Percentiles rank a stretch among this genome's conserved stretches.
These are phyloP conservation scores for Abrus pulchellus DNA, from an alignment of 306 rosid species.

Conservation along the genomic window DNA sequence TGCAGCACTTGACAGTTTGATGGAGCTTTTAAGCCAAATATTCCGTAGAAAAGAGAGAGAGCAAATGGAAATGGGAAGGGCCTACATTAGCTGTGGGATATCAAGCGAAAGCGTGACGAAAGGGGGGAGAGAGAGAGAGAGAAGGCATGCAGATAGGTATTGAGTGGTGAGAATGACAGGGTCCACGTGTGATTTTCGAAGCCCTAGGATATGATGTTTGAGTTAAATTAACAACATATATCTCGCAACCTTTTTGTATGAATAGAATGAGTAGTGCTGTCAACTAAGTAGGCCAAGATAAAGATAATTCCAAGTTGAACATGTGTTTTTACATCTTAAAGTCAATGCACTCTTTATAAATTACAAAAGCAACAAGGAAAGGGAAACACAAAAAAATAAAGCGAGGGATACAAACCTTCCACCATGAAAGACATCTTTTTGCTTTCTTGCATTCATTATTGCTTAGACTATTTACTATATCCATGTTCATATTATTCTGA, in stretches of 20 bases:
- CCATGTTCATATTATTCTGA: slow-evolving; percentile 48
- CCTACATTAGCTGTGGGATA: slow-evolving; percentile 59
- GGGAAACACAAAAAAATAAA: neutral
- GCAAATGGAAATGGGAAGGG: slow-evolving; percentile 46
- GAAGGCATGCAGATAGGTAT: slow-evolving; percentile 64
- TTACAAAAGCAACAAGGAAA: slow-evolving; percentile 53
- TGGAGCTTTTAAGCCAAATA: slow-evolving; percentile 62
- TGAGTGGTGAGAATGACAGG: slow-evolving; percentile 67
- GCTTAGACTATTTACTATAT: slow-evolving; percentile 41
- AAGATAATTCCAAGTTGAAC: slow-evolving; percentile 55
- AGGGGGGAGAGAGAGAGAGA: slow-evolving; percentile 29
- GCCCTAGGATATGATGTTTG: slow-evolving; percentile 70
- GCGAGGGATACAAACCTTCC: slow-evolving; percentile 45
- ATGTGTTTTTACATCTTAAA: slow-evolving; percentile 59
- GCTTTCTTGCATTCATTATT: slow-evolving; percentile 54
- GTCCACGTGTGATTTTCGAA: slow-evolving; percentile 79
- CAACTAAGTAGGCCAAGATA: slow-evolving; percentile 68
- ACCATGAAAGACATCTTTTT: slow-evolving; percentile 53
- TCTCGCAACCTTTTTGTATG: slow-evolving; percentile 58
- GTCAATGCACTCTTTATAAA: slow-evolving; percentile 70
- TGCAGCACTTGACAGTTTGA: slow-evolving; percentile 68
- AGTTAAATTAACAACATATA: slow-evolving; percentile 53
- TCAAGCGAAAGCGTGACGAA: slow-evolving; percentile 71
- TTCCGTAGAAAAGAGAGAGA: slow-evolving; percentile 31
- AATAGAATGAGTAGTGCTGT: slow-evolving; percentile 60